These are phyloP conservation scores for Fusarium burgessii DNA, from an alignment of 2,329 filamentous ascomycete genomes.

Conservation along the genomic window DNA sequence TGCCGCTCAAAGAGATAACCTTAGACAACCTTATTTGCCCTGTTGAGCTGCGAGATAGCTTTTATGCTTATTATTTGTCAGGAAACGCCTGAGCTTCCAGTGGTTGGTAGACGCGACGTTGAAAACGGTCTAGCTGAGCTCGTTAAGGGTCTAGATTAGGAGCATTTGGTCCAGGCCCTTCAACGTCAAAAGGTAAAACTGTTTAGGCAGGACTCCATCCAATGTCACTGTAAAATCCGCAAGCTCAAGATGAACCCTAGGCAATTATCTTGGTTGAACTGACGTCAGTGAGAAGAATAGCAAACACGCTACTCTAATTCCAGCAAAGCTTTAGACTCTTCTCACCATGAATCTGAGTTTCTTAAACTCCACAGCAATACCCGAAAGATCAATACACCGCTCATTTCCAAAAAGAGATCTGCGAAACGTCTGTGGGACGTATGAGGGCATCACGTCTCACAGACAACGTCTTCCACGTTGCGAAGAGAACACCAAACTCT, in stretches of 20 bases:
- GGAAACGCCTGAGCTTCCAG: conserved; percentile 6
- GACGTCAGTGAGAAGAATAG: conserved; percentile 21
- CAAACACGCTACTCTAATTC: conserved; percentile 8
- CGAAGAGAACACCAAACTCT: neutral
- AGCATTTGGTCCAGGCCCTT: neutral
- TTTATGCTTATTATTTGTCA: conserved; percentile 32
- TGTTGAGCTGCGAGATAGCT: conserved; percentile 23
- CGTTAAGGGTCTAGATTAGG: neutral
- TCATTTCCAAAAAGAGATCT: neutral
- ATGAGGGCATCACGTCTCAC: neutral
- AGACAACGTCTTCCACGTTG: neutral
- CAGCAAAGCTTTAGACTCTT: conserved; percentile 1
- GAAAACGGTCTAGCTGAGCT: neutral
- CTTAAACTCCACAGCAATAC: neutral
- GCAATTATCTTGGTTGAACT: neutral
- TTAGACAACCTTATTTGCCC: conserved; percentile 27
- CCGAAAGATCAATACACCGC: conserved; percentile 7
- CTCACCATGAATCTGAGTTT: neutral
- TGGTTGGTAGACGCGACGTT: neutral
- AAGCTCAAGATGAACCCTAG: neutral
- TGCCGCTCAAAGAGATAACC: no score
- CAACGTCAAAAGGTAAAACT: neutral
- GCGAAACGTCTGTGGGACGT: neutral
- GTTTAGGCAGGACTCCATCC: neutral
- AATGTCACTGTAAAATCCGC: neutral